These are phyloP conservation scores for Fraxinus sp. DNA, from an alignment of 305 asterid genomes.

Conservation along the genomic window DNA sequence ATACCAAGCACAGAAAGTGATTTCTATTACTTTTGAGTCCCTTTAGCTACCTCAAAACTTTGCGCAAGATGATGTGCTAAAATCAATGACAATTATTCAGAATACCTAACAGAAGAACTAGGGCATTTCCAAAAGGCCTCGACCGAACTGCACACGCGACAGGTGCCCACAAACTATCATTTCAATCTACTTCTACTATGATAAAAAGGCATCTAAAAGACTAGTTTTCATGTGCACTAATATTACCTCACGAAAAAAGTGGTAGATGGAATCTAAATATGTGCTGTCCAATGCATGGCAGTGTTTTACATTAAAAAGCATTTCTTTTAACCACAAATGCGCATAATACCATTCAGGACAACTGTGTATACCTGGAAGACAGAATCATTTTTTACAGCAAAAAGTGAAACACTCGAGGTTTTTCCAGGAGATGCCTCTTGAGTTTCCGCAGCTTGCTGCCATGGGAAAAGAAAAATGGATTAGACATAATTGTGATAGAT, in stretches of 20 bases:
- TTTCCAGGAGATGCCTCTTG: conserved; percentile 29
- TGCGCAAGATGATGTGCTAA: background rate
- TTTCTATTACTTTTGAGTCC: background rate
- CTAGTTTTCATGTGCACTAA: background rate
- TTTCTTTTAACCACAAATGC: background rate
- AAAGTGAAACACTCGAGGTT: conserved; percentile 40
- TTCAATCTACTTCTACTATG: background rate
- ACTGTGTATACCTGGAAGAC: conserved; percentile 67
- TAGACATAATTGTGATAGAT: background rate
- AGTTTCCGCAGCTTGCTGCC: conserved; percentile 49
- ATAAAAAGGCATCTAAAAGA: background rate
- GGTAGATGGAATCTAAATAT: conserved; percentile 7
- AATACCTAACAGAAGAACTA: background rate
- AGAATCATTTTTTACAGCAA: conserved; percentile 57
- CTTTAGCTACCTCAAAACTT: background rate
- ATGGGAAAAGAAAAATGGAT: conserved; percentile 8
- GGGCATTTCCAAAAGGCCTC: background rate
- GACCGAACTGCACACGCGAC: background rate
- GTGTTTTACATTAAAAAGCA: background rate
- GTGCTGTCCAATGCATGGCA: background rate
- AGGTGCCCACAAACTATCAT: background rate
- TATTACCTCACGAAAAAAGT: background rate
- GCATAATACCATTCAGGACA: conserved; percentile 3
- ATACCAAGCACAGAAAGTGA: background rate
- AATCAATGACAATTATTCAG: background rate